Percentiles rank a stretch among this genome's conserved stretches.
Conservation (phyloP, 2,329 filamentous ascomycete genomes). For the Fusarium devonianum region DNA sequence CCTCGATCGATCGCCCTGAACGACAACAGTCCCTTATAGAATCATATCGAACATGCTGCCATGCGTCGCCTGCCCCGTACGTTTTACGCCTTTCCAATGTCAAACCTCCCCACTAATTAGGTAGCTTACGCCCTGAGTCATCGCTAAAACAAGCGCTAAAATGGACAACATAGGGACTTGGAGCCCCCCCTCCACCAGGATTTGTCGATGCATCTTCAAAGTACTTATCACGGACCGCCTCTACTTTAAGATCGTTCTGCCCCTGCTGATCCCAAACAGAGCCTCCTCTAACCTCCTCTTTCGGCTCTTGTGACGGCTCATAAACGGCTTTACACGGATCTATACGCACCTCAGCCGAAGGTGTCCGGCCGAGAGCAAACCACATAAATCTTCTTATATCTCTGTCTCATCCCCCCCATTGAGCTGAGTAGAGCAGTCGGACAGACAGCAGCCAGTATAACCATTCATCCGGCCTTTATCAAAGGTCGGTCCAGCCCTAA, state of each 20-base stretch:
- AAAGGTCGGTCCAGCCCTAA: no score
- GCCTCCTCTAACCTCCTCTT: neutral
- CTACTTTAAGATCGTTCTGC: neutral
- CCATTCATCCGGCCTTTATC: no score
- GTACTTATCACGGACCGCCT: neutral
- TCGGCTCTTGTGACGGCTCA: neutral
- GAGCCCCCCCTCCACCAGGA: neutral
- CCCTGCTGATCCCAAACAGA: constrained; percentile 2
- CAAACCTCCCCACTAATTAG: neutral
- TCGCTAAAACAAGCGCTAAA: neutral
- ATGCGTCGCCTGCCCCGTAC: no score
- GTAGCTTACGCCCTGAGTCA: no score
- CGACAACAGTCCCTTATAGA: no score
- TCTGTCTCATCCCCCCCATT: neutral
- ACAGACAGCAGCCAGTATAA: no score
- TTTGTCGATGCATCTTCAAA: neutral
- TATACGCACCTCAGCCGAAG: neutral
- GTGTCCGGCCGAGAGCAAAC: neutral
- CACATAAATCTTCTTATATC: constrained; percentile 1
- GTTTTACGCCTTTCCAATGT: constrained; percentile 9
- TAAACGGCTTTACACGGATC: neutral
- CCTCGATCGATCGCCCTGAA: no score
- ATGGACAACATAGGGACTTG: neutral
- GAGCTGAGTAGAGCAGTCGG: no score
- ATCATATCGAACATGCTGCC: neutral